A percentile compares a stretch with the other conserved stretches of the same genome.
phyloP scores from a whole-genome alignment of 2,329 filamentous ascomycete species.

The Daldinia sp. region DNA sequence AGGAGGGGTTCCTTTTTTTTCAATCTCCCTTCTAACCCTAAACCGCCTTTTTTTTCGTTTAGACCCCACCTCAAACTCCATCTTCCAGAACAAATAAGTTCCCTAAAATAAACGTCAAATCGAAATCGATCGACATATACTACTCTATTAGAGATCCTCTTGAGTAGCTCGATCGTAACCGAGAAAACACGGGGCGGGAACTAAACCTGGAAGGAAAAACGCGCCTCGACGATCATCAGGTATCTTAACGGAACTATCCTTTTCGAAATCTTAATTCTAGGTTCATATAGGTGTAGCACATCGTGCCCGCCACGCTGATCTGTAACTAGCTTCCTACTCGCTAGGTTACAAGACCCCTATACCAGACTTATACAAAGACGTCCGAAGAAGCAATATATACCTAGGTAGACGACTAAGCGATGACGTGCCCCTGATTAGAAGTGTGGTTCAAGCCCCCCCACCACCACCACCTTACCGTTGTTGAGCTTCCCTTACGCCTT shows the following conservation, averaged over 20 bases:
- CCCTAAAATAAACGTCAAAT: neutral
- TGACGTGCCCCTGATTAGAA: slow-evolving; percentile 36
- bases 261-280: slow-evolving; percentile 15
- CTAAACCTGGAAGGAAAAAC: slow-evolving; percentile 33
- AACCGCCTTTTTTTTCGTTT: no score
- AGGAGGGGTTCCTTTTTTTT: neutral
- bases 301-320: slow-evolving; percentile 29
- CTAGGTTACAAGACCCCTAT: neutral
- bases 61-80: neutral
- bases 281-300: slow-evolving; percentile 16
- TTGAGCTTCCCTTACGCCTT: slow-evolving; percentile 7
- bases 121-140: slow-evolving; percentile 1
- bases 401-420: slow-evolving; percentile 21
- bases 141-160: neutral
- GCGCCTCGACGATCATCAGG: slow-evolving; percentile 19
- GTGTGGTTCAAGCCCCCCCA: slow-evolving; percentile 26
- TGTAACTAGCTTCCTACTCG: neutral
- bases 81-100: neutral
- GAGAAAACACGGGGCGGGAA: slow-evolving; percentile 21
- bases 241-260: slow-evolving; percentile 6
- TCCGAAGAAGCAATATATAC: slow-evolving; percentile 7
- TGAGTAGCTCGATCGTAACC: slow-evolving; percentile 15
- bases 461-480: slow-evolving; percentile 14
- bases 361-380: slow-evolving; percentile 13
- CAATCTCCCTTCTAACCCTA: neutral